These are phyloP conservation scores for Rhinocladiella mackenziei DNA, from an alignment of 2,329 filamentous ascomycete genomes.

Conservation along the genomic window DNA sequence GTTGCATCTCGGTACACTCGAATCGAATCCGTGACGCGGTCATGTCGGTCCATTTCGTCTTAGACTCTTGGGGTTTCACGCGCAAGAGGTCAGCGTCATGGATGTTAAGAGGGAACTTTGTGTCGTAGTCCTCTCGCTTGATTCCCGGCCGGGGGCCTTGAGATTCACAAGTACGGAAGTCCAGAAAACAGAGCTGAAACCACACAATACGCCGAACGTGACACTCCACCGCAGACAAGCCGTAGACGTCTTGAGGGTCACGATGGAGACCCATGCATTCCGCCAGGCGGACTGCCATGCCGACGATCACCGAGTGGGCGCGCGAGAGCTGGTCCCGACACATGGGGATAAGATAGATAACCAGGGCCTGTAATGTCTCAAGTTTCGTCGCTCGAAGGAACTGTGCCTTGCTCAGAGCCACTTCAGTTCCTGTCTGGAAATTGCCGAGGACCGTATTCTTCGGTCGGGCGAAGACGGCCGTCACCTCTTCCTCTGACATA, in stretches of 20 bases:
- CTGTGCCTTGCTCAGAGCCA: conserved; percentile 63
- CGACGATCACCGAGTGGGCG: conserved; percentile 68
- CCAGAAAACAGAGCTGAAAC: conserved; percentile 74
- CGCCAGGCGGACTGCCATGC: conserved; percentile 67
- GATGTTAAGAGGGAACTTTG: conserved; percentile 66
- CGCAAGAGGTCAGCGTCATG: conserved; percentile 59
- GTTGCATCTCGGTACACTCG: conserved; percentile 69
- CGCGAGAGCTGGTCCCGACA: conserved; percentile 69
- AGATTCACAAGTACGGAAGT: conserved; percentile 69
- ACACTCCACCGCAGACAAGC: conserved; percentile 62
- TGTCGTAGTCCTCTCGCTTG: conserved; percentile 70
- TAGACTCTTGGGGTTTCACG: conserved; percentile 42
- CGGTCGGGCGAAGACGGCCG: conserved; percentile 52
- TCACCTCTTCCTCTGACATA: conserved; percentile 54
- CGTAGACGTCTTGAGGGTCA: conserved; percentile 61
- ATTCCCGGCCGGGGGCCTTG: conserved; percentile 69
- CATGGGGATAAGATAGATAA: conserved; percentile 65
- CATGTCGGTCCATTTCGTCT: conserved; percentile 61
- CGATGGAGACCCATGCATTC: conserved; percentile 74
- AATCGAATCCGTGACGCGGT: conserved; percentile 66
- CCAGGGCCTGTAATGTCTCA: conserved; percentile 72
- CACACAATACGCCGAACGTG: conserved; percentile 69
- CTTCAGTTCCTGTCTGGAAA: conserved; percentile 64
- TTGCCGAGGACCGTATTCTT: conserved; percentile 58
- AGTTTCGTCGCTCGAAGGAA: conserved; percentile 67